phyloP scores from a whole-genome alignment of 768 basidiomycete genomes.

The Baorangia bicolor region DNA sequence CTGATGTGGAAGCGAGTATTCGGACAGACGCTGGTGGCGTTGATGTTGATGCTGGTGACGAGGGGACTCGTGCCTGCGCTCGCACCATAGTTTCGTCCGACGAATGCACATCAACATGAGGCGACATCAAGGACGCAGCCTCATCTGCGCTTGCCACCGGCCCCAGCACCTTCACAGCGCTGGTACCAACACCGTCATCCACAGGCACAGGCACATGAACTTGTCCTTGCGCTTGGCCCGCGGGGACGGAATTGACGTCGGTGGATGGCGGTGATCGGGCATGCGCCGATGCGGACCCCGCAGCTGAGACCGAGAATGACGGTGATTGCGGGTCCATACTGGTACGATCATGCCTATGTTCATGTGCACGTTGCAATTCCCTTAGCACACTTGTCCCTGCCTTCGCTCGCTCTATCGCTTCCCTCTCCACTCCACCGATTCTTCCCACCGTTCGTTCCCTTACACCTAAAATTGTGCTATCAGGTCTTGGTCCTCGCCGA shows the following conservation, averaged over 20 bases:
- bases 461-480: conserved; percentile 5
- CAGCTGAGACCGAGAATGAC: conserved; percentile 15
- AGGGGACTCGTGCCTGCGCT: conserved; percentile 12
- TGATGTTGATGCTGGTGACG: conserved; percentile 7
- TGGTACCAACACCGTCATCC: conserved; percentile 18
- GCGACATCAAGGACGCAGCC: conserved; percentile 21
- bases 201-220: conserved; percentile 20
- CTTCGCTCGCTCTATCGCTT: conserved; percentile 29
- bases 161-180: conserved; percentile 13
- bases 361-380: conserved; percentile 27
- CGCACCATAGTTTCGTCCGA: conserved; percentile 9
- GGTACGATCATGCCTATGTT: conserved; percentile 15
- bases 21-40: conserved; percentile 15
- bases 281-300: conserved; percentile 7
- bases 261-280: conserved; percentile 14
- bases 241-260: conserved; percentile 21
- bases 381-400: conserved; percentile 16
- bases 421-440: conserved; percentile 31
- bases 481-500: conserved; percentile 72
- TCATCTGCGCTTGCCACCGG: conserved; percentile 18
- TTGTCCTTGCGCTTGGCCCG: conserved; percentile 18
- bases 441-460: conserved; percentile 20
- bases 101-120: conserved; percentile 25
- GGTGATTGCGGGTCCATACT: conserved; percentile 28
- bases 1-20: conserved; percentile 8